Evolutionary conservation across 2,329 filamentous ascomycete species (phyloP), one percentile per base, ranked within the genome.

Genomic region (Talaromyces amestolkiae): DNA sequence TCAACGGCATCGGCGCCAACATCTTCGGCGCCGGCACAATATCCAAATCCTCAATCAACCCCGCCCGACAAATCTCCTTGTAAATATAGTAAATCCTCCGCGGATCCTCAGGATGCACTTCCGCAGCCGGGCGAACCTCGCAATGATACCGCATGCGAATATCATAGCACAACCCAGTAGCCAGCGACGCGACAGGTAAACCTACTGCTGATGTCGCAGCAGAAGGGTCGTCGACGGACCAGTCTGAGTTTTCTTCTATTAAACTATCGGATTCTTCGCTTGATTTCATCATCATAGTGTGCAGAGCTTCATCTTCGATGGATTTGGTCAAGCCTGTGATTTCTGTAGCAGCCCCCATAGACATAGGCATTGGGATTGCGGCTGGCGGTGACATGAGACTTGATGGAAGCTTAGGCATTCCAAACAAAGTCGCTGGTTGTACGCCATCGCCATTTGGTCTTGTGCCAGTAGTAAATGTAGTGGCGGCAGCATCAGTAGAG

Each of bases 91-190:
- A 91, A 66, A 99, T 97, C 15, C 95, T 88, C 33, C 92, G 85
- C 1, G 95, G 95, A 72, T 99, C 95, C 77, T 99, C 95, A 0
- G 95, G 95, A 73, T 99, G 95, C 61, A 96, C 89, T 24, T 94
- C 90, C 19, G 81, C 78, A 3, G 81, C 79, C 3, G 84, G 81
- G 19, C 92, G 89, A 17, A 91, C 88, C 74, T 97, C 96, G 63
- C 93, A 91, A 76, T 99, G 95, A 67, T 96, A 90, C 67, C 95
- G 92, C 95, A 99, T 99, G 37, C 94, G 88, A 65, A 92, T 89
- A 79, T 99, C 95, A 75, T 98, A 99, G 70, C 91, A 94, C 67
- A 90, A 87, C 3, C 91, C 91, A 0, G 91, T 93, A 0, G 89
- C 86, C 1, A 91, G 81, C 31, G 86, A 78, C 1, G 78, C 75